phyloP scores from a whole-genome alignment of 2,329 filamentous ascomycete genomes.

The Cladophialophora yegresii region DNA sequence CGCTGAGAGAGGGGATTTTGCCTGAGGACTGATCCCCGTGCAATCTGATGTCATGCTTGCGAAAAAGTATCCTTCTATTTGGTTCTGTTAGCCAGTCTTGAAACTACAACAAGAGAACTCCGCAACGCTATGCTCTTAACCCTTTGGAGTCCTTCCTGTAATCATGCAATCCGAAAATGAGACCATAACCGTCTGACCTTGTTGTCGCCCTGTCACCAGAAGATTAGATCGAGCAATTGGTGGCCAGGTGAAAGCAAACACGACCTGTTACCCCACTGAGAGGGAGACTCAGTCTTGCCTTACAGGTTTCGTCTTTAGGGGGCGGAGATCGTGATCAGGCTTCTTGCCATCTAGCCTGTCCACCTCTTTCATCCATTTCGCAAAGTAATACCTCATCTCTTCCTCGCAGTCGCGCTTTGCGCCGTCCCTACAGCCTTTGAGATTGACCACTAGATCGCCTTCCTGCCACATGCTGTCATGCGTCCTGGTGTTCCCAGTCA shows the following conservation, averaged over 20 bases:
- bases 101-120: not conserved
- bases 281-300: not conserved
- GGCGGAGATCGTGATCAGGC: slow-evolving; percentile 16
- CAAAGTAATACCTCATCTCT: slow-evolving; percentile 63
- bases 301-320: slow-evolving; percentile 5
- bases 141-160: not conserved
- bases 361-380: slow-evolving; percentile 45
- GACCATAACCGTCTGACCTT: not conserved
- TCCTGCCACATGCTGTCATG: slow-evolving; percentile 69
- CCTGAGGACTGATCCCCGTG: slow-evolving; percentile 7
- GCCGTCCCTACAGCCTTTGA: slow-evolving; percentile 68
- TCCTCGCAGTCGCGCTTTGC: slow-evolving; percentile 65
- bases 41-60: not conserved
- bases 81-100: not conserved
- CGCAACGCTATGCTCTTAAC: not conserved
- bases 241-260: not conserved
- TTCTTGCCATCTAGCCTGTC: slow-evolving; percentile 27
- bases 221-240: not conserved
- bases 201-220: not conserved
- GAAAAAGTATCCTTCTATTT: slow-evolving; percentile 1
- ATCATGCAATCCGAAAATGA: not conserved
- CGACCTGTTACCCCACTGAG: not conserved
- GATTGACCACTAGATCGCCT: slow-evolving; percentile 80
- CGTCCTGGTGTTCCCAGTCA: slow-evolving; percentile 41
- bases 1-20: slow-evolving; percentile 30